Conservation (phyloP, 805 yeast genomes). For the Kuraishia hungarica region DNA sequence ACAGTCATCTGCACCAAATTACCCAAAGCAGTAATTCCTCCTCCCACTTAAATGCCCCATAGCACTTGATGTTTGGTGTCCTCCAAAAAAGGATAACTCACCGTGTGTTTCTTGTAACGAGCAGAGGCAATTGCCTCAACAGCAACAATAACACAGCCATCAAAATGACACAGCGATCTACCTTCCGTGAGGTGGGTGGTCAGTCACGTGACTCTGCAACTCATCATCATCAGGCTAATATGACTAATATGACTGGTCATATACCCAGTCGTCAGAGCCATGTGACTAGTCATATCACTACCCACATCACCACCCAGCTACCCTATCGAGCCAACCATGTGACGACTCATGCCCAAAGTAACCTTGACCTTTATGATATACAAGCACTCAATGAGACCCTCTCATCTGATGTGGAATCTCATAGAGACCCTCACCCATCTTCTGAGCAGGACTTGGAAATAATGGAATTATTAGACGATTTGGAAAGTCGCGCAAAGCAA, state of each 20-base stretch:
- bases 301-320: too few species aligned
- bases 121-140: background rate
- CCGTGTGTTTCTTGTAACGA: background rate
- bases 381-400: background rate
- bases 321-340: too few species aligned
- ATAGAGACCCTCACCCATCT: background rate
- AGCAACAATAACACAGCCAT: too few species aligned
- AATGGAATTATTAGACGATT: background rate
- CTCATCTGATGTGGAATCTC: background rate
- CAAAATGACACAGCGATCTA: too few species aligned
- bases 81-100: background rate
- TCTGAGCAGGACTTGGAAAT: background rate
- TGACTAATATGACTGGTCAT: too few species aligned
- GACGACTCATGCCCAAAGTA: background rate
- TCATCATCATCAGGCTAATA: too few species aligned
- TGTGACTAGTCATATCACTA: too few species aligned
- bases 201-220: too few species aligned
- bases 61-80: background rate
- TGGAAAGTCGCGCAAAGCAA: background rate
- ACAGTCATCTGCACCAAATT: too few species aligned
- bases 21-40: too few species aligned
- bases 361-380: background rate
- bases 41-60: background rate
- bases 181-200: too few species aligned
- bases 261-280: too few species aligned